Base-by-base conservation (phyloP, 805 yeast genomes). In the Blastobotrys chiropterorum region DNA sequence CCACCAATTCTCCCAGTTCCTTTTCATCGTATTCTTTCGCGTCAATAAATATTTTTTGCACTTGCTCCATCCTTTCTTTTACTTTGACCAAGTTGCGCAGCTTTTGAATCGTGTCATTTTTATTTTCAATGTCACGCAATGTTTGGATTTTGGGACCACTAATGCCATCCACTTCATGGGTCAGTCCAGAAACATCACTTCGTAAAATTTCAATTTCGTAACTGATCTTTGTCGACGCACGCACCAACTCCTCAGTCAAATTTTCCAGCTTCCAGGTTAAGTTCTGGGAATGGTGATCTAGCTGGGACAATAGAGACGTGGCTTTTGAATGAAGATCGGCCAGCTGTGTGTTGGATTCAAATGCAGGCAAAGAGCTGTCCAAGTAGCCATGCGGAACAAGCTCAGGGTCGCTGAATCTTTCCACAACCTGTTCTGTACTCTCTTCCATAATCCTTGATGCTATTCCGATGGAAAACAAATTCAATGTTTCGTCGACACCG, bases 181-280 rank as follows among this genome's bases (percentile, higher is more conserved):
- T 52, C 21, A 68, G 53, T 8, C 56, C 54, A 11, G 50, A 51
- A 15, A 65, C 56, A 47, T 68, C 72, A 43, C 59, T 57, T 21
- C 58, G 55, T 16, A 68, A 59, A 46, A 68, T 60, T 44, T 66
- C 70, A 26, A 65, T 57, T 51, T 67, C 69, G 54, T 67, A 67
- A 44, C 58, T 62, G 38, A 67, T 54, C 13, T 67, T 54, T 34
- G 59, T 60, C 38, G 61, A 63, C 43, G 63, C 53, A 38, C 56
- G 49, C 42, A 53, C 50, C 17, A 68, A 56, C 20, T 57, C 62
- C 7, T 51, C 53, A 5, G 68, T 58, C 17, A 60, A 47, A 14
- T 45, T 26, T 38, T 61, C 61, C 46, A 68, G 60, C 47, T 62
- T 59, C 52, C 55, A 55, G 11, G 65, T 62, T 15, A 67, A 53